Evolutionary conservation across 1,139 yeast genomes (phyloP).

Genomic region (Nadsonia starkeyi-henricii): DNA sequence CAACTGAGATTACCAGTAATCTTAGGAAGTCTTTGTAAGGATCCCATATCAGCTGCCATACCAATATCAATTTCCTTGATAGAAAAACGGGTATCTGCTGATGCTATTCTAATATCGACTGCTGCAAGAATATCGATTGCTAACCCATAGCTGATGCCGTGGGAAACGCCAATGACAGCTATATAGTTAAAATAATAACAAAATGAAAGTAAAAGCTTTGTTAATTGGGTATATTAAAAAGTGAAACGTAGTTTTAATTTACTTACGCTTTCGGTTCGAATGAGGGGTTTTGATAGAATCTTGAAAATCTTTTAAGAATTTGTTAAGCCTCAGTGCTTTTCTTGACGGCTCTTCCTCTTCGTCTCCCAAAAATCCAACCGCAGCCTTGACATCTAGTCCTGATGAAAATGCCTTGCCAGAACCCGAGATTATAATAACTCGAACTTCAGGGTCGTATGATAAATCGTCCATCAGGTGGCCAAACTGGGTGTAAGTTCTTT

Average conservation of each 20-base stretch:
- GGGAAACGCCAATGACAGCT: slow-evolving; percentile 33
- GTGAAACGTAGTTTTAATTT: not conserved
- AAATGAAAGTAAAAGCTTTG: too few species aligned
- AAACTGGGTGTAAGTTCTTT: slow-evolving; percentile 41
- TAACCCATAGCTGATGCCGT: slow-evolving; percentile 41
- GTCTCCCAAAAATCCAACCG: slow-evolving; percentile 8
- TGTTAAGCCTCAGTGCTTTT: slow-evolving; percentile 19
- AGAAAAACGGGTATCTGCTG: slow-evolving; percentile 40
- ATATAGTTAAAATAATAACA: not conserved
- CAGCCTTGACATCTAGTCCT: slow-evolving; percentile 42
- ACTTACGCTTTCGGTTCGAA: slow-evolving; percentile 20
- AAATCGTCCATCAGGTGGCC: slow-evolving; percentile 35
- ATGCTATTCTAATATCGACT: slow-evolving; percentile 43
- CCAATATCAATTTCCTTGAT: slow-evolving; percentile 65
- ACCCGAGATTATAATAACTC: slow-evolving; percentile 45
- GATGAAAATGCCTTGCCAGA: slow-evolving; percentile 47
- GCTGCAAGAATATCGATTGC: slow-evolving; percentile 56
- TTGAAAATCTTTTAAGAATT: slow-evolving; percentile 41
- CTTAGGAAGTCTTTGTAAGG: slow-evolving; percentile 52
- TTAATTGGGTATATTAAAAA: slow-evolving; percentile 3
- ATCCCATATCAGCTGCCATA: slow-evolving; percentile 68
- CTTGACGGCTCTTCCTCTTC: slow-evolving; percentile 25
- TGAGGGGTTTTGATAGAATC: slow-evolving; percentile 29
- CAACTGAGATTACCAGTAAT: slow-evolving; percentile 44
- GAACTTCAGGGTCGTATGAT: slow-evolving; percentile 33